Evolutionary conservation across 345 rosid species (phyloP).

Genomic region (Euclidium syriacum): DNA sequence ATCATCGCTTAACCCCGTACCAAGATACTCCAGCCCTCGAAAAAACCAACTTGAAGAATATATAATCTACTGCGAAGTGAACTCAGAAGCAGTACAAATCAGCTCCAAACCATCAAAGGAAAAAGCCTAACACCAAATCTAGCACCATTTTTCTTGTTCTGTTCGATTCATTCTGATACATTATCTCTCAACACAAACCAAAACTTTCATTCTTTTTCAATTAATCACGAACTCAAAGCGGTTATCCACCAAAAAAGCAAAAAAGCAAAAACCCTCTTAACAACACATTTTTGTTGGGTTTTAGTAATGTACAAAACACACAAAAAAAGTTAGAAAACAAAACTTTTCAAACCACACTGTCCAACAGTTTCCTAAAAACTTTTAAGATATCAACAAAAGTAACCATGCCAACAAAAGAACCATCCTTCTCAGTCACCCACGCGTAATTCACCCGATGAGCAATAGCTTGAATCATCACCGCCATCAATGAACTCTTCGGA

Average conservation of each 20-base stretch:
- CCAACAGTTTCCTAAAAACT: conserved; percentile 58
- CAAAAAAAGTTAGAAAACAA: background rate
- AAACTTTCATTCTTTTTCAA: background rate
- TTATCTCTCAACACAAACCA: no score
- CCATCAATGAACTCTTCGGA: conserved; percentile 69
- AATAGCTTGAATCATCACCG: conserved; percentile 90
- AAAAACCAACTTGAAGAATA: no score
- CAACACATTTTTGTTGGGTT: background rate
- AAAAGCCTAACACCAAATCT: no score
- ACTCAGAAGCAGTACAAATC: no score
- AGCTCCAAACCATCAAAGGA: no score
- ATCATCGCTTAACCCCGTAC: no score
- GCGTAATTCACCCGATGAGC: conserved; percentile 72
- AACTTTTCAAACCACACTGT: conserved; percentile 21
- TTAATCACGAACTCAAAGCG: background rate
- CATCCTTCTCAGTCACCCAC: conserved; percentile 80
- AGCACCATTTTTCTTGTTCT: no score
- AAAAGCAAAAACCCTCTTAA: background rate
- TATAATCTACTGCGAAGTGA: no score
- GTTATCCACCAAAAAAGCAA: background rate
- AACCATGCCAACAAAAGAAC: conserved; percentile 73
- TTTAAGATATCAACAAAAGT: conserved; percentile 59
- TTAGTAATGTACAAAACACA: background rate
- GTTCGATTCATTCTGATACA: no score
- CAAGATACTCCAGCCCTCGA: no score